A percentile compares a stretch with the other conserved stretches of the same genome.
These are phyloP conservation scores for Zygosaccharomyces siamensis DNA, from an alignment of 805 yeast genomes.

Conservation along the genomic window DNA sequence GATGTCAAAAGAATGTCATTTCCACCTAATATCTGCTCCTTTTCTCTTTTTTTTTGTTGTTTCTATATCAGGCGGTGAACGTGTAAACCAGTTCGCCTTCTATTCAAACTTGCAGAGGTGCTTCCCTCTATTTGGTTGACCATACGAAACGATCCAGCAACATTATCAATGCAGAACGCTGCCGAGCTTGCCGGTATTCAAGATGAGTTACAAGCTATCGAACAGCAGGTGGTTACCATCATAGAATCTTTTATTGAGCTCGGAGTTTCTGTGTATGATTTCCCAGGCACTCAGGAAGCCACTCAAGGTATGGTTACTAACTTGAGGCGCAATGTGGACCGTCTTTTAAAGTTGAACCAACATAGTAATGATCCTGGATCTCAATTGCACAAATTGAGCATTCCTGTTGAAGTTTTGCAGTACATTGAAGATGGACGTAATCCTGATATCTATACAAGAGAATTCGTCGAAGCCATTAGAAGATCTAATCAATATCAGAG, in stretches of 20 bases:
- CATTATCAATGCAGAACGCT: constrained; percentile 5
- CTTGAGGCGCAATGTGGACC: constrained; percentile 40
- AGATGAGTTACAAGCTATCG: constrained; percentile 28
- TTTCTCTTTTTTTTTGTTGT: too few relatives aligned
- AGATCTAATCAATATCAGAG: constrained; percentile 81
- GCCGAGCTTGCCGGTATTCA: constrained; percentile 22
- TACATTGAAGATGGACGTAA: constrained; percentile 95
- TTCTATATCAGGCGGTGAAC: too few relatives aligned
- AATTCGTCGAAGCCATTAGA: constrained; percentile 90
- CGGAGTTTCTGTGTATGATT: constrained; percentile 90
- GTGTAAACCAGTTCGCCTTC: too few relatives aligned
- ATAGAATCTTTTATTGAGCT: constrained; percentile 82
- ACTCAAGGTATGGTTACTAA: constrained; percentile 46
- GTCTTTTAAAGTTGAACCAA: constrained; percentile 35
- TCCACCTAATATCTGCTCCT: background rate
- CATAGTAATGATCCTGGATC: constrained; percentile 31
- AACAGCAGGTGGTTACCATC: constrained; percentile 42
- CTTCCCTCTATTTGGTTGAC: background rate
- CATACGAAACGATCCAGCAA: background rate
- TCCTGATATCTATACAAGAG: constrained; percentile 95
- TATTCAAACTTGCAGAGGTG: background rate
- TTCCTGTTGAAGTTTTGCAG: constrained; percentile 81
- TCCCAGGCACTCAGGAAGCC: constrained; percentile 81
- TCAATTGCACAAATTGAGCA: constrained; percentile 39
- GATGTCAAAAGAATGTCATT: background rate